These are phyloP conservation scores for Fusarium udum DNA, from an alignment of 2,329 filamentous ascomycete species.

Conservation along the genomic window DNA sequence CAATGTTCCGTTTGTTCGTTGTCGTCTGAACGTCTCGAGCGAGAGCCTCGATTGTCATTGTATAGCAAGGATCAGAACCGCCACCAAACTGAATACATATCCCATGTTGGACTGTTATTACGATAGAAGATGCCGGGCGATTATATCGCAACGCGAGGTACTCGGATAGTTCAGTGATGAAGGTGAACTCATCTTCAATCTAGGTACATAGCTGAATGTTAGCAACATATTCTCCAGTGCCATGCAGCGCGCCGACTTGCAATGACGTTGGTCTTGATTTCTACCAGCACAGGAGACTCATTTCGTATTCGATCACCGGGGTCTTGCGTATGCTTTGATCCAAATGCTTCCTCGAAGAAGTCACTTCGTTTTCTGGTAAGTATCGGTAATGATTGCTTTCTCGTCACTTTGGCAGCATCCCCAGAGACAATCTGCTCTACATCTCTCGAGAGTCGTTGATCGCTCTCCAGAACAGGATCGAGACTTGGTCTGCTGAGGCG, in stretches of 20 bases:
- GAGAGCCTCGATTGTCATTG: constrained; percentile 77
- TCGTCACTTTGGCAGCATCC: constrained; percentile 23
- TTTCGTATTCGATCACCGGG: constrained; percentile 58
- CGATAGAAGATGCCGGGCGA: constrained; percentile 76
- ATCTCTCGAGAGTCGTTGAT: constrained; percentile 33
- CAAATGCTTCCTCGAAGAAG: constrained; percentile 59
- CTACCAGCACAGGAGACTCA: constrained; percentile 69
- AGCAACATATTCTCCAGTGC: background rate
- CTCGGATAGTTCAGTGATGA: constrained; percentile 78
- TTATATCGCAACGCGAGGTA: constrained; percentile 80
- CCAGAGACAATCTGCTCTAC: constrained; percentile 16
- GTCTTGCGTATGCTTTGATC: constrained; percentile 36
- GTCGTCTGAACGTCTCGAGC: constrained; percentile 73
- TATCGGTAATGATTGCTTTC: constrained; percentile 33
- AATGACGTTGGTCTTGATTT: constrained; percentile 48
- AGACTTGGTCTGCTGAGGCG: constrained; percentile 35
- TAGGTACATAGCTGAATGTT: constrained; percentile 46
- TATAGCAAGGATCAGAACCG: constrained; percentile 81
- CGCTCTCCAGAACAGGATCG: constrained; percentile 46
- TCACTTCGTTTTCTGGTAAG: constrained; percentile 35
- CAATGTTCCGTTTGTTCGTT: constrained; percentile 83
- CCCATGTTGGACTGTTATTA: constrained; percentile 80
- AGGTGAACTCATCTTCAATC: constrained; percentile 78
- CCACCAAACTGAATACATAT: constrained; percentile 79
- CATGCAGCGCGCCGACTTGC: constrained; percentile 26